A percentile compares a stretch with the other conserved stretches of the same genome.
These are phyloP conservation scores for Ophiostoma tasmaniense DNA, from an alignment of 2,329 filamentous ascomycete genomes.

Conservation along the genomic window DNA sequence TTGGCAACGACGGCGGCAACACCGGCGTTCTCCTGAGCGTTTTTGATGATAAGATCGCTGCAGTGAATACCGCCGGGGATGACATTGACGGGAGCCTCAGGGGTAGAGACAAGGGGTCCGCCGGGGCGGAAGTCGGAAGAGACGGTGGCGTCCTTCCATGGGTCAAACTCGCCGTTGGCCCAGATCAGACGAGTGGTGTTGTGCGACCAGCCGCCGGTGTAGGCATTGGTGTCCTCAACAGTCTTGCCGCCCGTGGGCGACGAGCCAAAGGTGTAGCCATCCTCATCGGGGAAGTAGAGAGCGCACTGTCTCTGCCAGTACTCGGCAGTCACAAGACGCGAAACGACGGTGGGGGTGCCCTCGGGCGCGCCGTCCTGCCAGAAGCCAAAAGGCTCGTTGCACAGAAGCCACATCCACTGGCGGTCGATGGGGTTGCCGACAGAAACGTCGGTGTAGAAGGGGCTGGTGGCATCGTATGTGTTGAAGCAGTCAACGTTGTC, in stretches of 20 bases:
- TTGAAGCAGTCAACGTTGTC: conserved; percentile 40
- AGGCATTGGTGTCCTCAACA: conserved; percentile 30
- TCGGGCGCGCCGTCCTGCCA: conserved; percentile 39
- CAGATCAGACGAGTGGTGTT: conserved; percentile 31
- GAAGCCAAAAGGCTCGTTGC: conserved; percentile 38
- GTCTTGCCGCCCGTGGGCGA: conserved; percentile 22
- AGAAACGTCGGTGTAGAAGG: conserved; percentile 31
- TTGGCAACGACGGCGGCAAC: conserved; percentile 42
- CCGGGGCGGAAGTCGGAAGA: conserved; percentile 31
- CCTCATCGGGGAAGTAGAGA: conserved; percentile 34
- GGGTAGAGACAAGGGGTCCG: conserved; percentile 29
- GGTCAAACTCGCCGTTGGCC: conserved; percentile 35
- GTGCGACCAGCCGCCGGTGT: conserved; percentile 32
- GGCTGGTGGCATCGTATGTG: conserved; percentile 38
- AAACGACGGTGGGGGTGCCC: conserved; percentile 34
- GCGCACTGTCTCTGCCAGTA: conserved; percentile 38
- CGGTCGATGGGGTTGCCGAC: conserved; percentile 33
- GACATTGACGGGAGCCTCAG: conserved; percentile 28
- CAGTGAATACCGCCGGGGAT: conserved; percentile 34
- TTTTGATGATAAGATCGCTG: conserved; percentile 27
- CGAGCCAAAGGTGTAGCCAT: conserved; percentile 28
- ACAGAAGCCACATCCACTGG: conserved; percentile 49
- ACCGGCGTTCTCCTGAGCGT: conserved; percentile 25
- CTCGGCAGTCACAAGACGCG: conserved; percentile 31
- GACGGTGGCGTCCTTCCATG: conserved; percentile 34